Base-by-base conservation (phyloP, 2,329 filamentous ascomycete genomes). In the Chaetomium sp. region DNA sequence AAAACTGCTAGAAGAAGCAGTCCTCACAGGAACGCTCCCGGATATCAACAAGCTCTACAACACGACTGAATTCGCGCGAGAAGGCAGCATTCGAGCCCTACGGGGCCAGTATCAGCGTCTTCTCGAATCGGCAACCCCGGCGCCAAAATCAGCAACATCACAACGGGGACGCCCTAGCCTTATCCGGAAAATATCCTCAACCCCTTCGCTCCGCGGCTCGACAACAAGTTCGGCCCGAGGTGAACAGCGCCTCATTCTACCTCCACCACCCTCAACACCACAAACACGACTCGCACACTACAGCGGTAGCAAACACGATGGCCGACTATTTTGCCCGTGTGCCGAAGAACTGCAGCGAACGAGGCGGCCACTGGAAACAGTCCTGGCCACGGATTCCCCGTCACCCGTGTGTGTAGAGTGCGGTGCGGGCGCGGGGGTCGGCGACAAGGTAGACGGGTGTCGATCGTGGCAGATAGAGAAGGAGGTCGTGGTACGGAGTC, bases 1-100 rank as follows among this genome's bases (percentile, higher is more conserved):
- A 55, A 62, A 62, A n/a, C 62, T 72, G 43, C 65, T 72, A 9
- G 67, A 72, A 50, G 69, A 71, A 8, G 69, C 70, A 5, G 64
- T 73, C 32, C 54, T 64, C 27, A 68, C 66, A 34, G 69, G 68
- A 4, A 59, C 60, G 1, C 59, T 61, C 5, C 63, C 64, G 8
- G 70, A 73, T 55, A 59, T 69, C 49, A 55, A 63, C 40, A 61
- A 54, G 36, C 66, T 73, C 11, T 64, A 68, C 35, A 66, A 68
- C 33, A 70, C 69, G 0, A 69, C 68, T 1, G 62, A 67, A 19
- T 67, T 69, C 12, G 70, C 70, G 3, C 66, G 69, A 3, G 64
- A 69, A 9, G 67, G 69, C 36, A 69, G 67, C 49, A 65, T 72
- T n/a, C 65, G 66, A 19, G 69, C 70, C 2, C 64, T 72, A 11